Percentiles rank a stretch among this genome's conserved stretches.
phyloP scores from a whole-genome alignment of 768 basidiomycete genomes.

The Bullera alba region DNA sequence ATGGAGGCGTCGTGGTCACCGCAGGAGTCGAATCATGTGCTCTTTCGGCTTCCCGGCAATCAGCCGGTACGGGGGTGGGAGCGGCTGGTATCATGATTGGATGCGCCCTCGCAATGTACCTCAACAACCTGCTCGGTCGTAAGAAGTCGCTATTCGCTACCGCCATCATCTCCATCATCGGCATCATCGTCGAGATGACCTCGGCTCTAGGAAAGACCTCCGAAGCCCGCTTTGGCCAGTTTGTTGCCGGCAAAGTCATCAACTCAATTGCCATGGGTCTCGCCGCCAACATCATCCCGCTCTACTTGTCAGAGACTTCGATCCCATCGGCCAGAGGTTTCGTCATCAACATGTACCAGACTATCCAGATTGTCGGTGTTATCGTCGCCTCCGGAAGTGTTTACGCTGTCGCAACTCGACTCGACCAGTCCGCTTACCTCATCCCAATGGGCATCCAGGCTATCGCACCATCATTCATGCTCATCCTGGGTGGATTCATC shows the following conservation, averaged over 20 bases:
- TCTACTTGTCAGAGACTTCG: constrained; percentile 18
- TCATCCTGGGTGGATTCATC: constrained; percentile 6
- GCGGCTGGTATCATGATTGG: constrained; percentile 25
- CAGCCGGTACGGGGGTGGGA: constrained; percentile 10
- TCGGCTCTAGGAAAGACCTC: constrained; percentile 4
- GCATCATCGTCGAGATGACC: constrained; percentile 19
- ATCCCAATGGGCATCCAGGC: constrained; percentile 20
- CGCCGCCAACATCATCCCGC: constrained; percentile 17
- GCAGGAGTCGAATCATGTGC: constrained; percentile 12
- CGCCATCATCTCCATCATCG: constrained; percentile 16
- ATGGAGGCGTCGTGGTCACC: constrained; percentile 5
- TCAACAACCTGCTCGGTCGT: constrained; percentile 15
- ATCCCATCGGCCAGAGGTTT: constrained; percentile 11
- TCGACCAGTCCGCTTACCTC: constrained; percentile 10
- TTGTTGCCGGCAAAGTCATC: constrained; percentile 30
- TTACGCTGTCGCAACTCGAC: constrained; percentile 10
- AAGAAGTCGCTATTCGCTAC: constrained; percentile 6
- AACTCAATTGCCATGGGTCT: constrained; percentile 20
- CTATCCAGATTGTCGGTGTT: constrained; percentile 28
- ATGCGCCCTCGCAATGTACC: constrained; percentile 12
- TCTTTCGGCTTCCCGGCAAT: constrained; percentile 12
- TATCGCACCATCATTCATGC: constrained; percentile 12
- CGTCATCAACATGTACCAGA: constrained; percentile 24
- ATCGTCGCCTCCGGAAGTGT: constrained; percentile 25
- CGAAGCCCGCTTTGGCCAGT: constrained; percentile 18